Evolutionary conservation across 495 filamentous ascomycete species (phyloP).

Genomic region (Gamarada debralockiae): DNA sequence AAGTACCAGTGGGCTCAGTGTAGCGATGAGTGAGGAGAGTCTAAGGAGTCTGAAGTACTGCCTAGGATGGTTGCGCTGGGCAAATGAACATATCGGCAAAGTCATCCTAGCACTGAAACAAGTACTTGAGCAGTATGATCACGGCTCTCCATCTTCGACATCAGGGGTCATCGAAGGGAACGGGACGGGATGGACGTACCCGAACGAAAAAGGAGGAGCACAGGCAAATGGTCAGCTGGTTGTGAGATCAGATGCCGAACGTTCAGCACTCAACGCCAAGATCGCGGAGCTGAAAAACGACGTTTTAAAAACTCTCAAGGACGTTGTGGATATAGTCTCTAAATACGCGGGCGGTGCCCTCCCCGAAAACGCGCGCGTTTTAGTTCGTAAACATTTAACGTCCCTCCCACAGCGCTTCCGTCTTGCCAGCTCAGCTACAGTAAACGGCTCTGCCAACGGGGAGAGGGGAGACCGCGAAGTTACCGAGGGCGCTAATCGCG

Average conservation of each 20-base stretch:
- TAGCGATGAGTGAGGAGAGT: conserved; percentile 84
- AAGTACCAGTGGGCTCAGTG: conserved; percentile 76
- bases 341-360: conserved; percentile 80
- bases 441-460: conserved; percentile 12
- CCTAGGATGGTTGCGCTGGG: conserved; percentile 68
- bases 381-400: conserved; percentile 76
- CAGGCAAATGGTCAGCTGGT: conserved; percentile 15
- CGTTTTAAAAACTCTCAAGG: conserved; percentile 69
- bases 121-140: conserved; percentile 74
- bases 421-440: conserved; percentile 34
- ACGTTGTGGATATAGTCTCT: conserved; percentile 73
- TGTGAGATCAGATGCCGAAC: conserved; percentile 29
- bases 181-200: conserved; percentile 9
- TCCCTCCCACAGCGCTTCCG: conserved; percentile 76
- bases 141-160: conserved; percentile 11
- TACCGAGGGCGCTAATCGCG: conserved; percentile 57
- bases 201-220: conserved; percentile 18
- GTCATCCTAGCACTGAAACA: conserved; percentile 63
- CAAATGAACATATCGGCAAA: conserved; percentile 69
- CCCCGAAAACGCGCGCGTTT: conserved; percentile 72
- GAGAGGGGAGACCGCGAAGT: conserved; percentile 38
- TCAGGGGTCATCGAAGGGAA: conserved; percentile 17
- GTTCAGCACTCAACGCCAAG: conserved; percentile 44
- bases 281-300: conserved; percentile 70
- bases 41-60: conserved; percentile 73